phyloP scores from a whole-genome alignment of 768 basidiomycete genomes.

The Trametes coccinea region DNA sequence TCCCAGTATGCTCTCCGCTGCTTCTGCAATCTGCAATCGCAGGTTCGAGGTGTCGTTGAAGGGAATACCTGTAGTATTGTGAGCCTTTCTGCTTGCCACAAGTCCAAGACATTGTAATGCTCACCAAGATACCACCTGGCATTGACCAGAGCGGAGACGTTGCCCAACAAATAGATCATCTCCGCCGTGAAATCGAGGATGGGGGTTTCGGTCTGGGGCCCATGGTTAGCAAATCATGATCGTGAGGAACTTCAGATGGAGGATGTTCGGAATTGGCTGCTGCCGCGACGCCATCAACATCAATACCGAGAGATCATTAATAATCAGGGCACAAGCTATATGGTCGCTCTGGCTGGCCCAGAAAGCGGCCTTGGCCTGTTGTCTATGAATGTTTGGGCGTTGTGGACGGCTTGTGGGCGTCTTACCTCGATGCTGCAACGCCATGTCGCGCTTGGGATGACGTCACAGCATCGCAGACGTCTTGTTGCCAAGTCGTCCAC shows the following conservation, averaged over 20 bases:
- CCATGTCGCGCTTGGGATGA: slow-evolving; percentile 41
- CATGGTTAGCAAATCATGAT: too few species aligned
- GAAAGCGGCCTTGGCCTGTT: slow-evolving; percentile 11
- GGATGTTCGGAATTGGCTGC: too few species aligned
- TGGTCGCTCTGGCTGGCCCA: slow-evolving; percentile 8
- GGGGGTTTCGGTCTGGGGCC: slow-evolving; percentile 48
- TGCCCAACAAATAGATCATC: slow-evolving; percentile 49
- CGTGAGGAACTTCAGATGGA: neutral
- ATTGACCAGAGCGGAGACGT: slow-evolving; percentile 43
- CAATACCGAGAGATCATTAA: neutral
- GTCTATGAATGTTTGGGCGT: slow-evolving; percentile 27
- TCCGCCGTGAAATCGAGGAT: slow-evolving; percentile 49
- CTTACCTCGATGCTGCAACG: slow-evolving; percentile 45
- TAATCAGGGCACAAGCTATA: slow-evolving; percentile 32
- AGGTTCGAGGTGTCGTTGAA: slow-evolving; percentile 65
- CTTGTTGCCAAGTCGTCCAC: slow-evolving; percentile 38
- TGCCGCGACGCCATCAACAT: neutral
- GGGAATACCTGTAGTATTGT: slow-evolving; percentile 45
- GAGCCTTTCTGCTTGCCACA: neutral
- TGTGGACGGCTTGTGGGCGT: slow-evolving; percentile 42
- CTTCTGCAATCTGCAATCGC: slow-evolving; percentile 53
- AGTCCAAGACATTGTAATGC: neutral
- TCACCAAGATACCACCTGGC: slow-evolving; percentile 49
- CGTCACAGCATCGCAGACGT: slow-evolving; percentile 28
- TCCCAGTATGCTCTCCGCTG: slow-evolving; percentile 65